Evolutionary conservation across 2,329 filamentous ascomycete species (phyloP).

Genomic region (Ascochyta viciae-villosae): DNA sequence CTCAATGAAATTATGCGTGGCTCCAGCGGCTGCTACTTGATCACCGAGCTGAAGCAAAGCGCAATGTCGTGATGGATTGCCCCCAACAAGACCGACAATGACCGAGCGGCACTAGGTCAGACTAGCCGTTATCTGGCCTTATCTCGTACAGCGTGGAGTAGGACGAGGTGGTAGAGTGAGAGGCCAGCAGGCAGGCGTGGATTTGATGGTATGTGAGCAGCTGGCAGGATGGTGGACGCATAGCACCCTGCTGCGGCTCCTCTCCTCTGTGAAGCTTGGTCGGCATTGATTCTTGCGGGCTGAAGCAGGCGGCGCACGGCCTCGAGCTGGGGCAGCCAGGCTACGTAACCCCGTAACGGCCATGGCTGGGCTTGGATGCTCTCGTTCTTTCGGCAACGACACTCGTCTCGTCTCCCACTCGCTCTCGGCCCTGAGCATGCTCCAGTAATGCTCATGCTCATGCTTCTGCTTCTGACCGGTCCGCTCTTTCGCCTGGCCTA

Average conservation of each 20-base stretch:
- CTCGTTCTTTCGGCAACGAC: not conserved
- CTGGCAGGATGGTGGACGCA: not conserved
- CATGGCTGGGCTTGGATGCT: not conserved
- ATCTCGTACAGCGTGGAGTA: constrained; percentile 17
- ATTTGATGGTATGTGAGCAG: not conserved
- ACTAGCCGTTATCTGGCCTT: constrained; percentile 34
- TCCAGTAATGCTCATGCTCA: constrained; percentile 32
- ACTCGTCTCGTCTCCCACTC: not conserved
- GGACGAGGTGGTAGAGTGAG: constrained; percentile 1
- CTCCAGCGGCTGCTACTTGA: not conserved
- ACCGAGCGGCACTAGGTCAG: constrained; percentile 14
- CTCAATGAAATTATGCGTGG: not conserved
- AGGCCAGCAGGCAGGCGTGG: not conserved
- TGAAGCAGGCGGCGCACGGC: constrained; percentile 8
- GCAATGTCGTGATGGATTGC: not conserved
- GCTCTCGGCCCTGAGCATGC: constrained; percentile 29
- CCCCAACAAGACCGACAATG: not conserved
- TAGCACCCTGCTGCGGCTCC: constrained; percentile 1
- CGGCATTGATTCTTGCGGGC: constrained; percentile 7
- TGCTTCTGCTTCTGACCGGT: constrained; percentile 3
- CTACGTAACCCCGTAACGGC: constrained; percentile 7
- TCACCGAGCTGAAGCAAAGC: not conserved
- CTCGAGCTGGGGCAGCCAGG: constrained; percentile 15
- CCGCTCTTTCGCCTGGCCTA: constrained; percentile 36
- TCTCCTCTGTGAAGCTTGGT: constrained; percentile 9